Base-by-base conservation (phyloP, 2,329 filamentous ascomycete genomes). In the Phialophora expanda region DNA sequence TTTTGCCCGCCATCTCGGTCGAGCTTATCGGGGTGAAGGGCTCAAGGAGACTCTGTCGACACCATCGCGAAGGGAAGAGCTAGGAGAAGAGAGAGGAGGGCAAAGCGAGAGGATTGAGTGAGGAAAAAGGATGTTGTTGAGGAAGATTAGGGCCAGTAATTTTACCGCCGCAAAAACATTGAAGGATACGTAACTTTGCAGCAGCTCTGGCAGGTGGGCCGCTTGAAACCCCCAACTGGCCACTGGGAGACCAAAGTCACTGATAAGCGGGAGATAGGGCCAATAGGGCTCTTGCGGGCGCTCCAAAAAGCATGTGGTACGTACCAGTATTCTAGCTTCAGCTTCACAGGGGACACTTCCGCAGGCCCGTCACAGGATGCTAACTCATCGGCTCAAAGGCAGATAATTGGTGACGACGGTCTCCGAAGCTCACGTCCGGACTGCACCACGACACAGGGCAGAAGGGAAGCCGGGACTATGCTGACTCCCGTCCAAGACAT, bases 1-100 rank as follows among this genome's bases (percentile, higher is more conserved):
- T 34, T 63, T 68, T 71, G 70, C 70, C 66, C 62, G 70, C 68
- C 70, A 71, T 71, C 32, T 51, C 53, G 56, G 66, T 57, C 56
- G 59, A 48, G 56, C 17, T 55, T 48, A 50, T 55, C 30, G 38
- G 56, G 51, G 32, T 41, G 22, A 63, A 34, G 30, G 44, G 41
- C 30, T 46, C 58, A 67, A 56, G 34, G 64, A n/a, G 58, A 58
- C 22, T 50, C 24, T 22, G 59, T 48, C 30, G 38, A 51, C 48
- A 56, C 24, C 30, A 53, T 44, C 22, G 46, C 50, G 51, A 46
- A 51, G 57, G 34, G n/a, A 32, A 60, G 26, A 32, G n/a, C 14
- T 55, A 53, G 24, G 22, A 48, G 28, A 59, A 28, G 30, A 44
- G 53, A 20, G 30, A 48, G 22, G 20, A 30, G 46, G 6, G 34